Base-by-base conservation (phyloP, 371 early-diverging fungal genomes). In the Mortierella sp. region DNA sequence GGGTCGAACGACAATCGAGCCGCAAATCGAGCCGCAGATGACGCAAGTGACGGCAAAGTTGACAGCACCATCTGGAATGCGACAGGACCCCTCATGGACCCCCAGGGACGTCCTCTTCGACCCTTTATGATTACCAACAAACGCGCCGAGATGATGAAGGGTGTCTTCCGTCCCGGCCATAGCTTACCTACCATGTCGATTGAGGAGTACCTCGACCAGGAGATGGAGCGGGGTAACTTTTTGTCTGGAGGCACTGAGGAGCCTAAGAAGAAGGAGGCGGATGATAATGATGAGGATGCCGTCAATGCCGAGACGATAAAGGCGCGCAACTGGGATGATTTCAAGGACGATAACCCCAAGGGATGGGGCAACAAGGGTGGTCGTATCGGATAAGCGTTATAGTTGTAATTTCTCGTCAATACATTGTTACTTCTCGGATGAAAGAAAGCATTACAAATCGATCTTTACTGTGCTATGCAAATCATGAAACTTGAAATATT, bases 141-240 rank as follows among this genome's bases (percentile, higher is more conserved):
- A 76, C 91, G 97, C 18, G 91, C 95, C 76, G 92, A 93, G 63
- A 81, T 98, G 58, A 91, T 89, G 78, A 90, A 96, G 55, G 91
- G 93, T 38, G 99, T 98, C 12, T 99, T 99, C 88, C 82, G 96
- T 12, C 97, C 97, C 0, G 93, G 96, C 2, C 95, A 96, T 88
- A 95, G 93, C 48, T 87, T 99, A 75, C 99, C 99, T 4, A 99
- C 99, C 6, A 99, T 99, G 99, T 91, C 97, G 0, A 94, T 99
- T 74, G 99, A 99, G 68, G 96, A 99, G 88, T 99, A 97, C 78
- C 82, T 99, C 72, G 91, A 96, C 71, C 93, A 93, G 80, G 98
- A 99, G 88, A 90, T 89, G 79, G 95, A 93, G 80, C 92, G 97
- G 38, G 99, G 99, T 6, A 96, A 96, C 79, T 92, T 98, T 38